Evolutionary conservation across 2,329 filamentous ascomycete species (phyloP), one percentile per base, ranked within the genome.

Genomic region (Bipolaris cookei): DNA sequence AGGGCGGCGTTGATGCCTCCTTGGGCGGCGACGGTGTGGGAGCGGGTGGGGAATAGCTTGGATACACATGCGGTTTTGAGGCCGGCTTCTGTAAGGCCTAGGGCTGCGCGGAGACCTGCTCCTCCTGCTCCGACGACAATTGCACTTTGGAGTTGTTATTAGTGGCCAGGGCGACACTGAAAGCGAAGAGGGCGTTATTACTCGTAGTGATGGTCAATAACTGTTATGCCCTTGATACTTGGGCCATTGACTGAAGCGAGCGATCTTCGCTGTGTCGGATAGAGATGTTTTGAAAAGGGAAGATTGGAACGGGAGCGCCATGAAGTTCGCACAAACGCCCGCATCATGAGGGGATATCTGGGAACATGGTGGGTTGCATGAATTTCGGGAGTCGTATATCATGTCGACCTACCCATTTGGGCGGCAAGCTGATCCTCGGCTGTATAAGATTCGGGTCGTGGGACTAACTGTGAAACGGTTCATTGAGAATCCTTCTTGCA

Each of bases 1-100:
- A 86, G 73, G 3, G 83, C 83, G 8, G 83, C 83, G 69, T 85
- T 85, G 69, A 88, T 88, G 62, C 86, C 86, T 61, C 86, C 86
- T 75, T 88, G 86, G 21, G 86, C 86, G n/a, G 86, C 86, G 56
- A 88, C 86, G 10, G 86, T 88, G 74, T 88, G 86, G 65, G 82
- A 85, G 76, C 86, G 79, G 16, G 86, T 88, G 30, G 84, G 84
- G 72, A 88, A 88, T 32, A 88, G 78, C 71, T 88, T 88, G 28
- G 84, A 84, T 61, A 88, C 82, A 76, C 86, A 88, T 60, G 86
- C 86, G 58, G 85, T 88, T 65, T 88, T 86, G 68, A 88, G 82
- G 7, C 86, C 86, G 62, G 84, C 83, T 76, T 88, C 85, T 30
- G 86, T 85, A 39, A 88, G 79, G 65, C 86, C 86, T 66, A 88